A percentile compares a stretch with the other conserved stretches of the same genome.
Evolutionary conservation across 1,139 yeast genomes (phyloP).

Genomic region (Debaryomyces subglobosus): DNA sequence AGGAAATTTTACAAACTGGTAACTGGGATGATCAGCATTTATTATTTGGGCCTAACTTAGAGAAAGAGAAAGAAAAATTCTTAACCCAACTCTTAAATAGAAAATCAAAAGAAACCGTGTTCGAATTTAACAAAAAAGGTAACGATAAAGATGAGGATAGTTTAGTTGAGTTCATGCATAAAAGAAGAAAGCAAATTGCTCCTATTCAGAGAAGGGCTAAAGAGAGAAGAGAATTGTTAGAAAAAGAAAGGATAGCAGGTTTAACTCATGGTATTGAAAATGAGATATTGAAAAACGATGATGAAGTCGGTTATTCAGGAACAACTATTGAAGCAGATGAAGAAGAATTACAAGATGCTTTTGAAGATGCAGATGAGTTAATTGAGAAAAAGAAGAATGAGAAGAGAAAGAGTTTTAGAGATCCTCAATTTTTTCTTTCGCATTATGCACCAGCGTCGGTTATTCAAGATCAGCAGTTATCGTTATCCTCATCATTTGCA

Average conservation of each 20-base stretch:
- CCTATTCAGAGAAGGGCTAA: constrained; percentile 80
- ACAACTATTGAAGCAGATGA: constrained; percentile 37
- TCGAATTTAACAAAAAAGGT: constrained; percentile 72
- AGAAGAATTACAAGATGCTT: constrained; percentile 52
- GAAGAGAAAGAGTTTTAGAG: constrained; percentile 59
- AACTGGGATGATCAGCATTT: constrained; percentile 88
- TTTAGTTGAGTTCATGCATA: constrained; percentile 80
- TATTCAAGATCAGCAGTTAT: constrained; percentile 82
- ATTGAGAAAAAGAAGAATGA: constrained; percentile 34
- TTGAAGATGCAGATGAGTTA: constrained; percentile 65
- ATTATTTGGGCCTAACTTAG: constrained; percentile 72
- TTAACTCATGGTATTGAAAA: constrained; percentile 73
- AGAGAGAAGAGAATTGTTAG: constrained; percentile 69
- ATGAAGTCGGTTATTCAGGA: constrained; percentile 57
- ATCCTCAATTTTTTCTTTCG: constrained; percentile 82
- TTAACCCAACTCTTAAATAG: constrained; percentile 72
- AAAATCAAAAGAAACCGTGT: constrained; percentile 82
- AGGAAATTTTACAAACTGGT: constrained; percentile 73
- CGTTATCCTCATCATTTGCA: constrained; percentile 66
- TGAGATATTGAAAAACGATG: constrained; percentile 59
- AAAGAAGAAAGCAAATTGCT: constrained; percentile 83
- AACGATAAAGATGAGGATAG: constrained; percentile 59
- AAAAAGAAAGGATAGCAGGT: constrained; percentile 77
- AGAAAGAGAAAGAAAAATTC: constrained; percentile 72
- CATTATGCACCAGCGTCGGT: constrained; percentile 86